Base-by-base conservation (phyloP, 2,329 filamentous ascomycete genomes). In the Hirsutella rhossiliensis region DNA sequence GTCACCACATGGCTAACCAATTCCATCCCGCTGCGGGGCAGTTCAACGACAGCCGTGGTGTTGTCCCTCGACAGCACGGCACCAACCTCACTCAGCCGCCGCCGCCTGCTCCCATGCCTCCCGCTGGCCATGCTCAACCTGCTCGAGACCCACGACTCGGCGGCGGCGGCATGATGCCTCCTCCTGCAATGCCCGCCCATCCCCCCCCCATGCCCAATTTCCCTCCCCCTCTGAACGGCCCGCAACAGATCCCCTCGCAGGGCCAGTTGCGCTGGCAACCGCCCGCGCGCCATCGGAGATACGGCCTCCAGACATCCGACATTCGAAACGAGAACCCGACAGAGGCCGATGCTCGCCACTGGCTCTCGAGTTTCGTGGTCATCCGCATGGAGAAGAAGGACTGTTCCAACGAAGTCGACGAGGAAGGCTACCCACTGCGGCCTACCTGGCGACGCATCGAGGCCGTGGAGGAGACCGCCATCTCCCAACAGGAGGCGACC, bases 371-470 rank as follows among this genome's bases (percentile, higher is more conserved):
- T 1, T 70, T 65, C 47, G 41, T 56, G 28, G 59, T 68, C 15
- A 56, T 65, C 40, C 67, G 64, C 1, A 63, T 73, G 41, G 63
- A 71, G 46, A 71, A 65, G 54, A 48, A 57, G 18, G 41, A 51
- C 11, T 55, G 54, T 36, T 50, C 54, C 12, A 53, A 59, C n/a
- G 54, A 54, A 15, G 54, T 63, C 36, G 64, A 67, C 46, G 54
- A 62, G 7, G 55, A 66, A 9, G 66, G 67, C 3, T 53, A 54
- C 12, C 53, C 50, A 3, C 37, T 54, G 28, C 52, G 48, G 38
- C 55, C 63, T 3, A 64, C 58, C 9, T 75, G 72, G 72, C 61
- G 65, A 3, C 59, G 55, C 17, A 64, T 62, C 9, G 48, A 54
- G 3, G 54, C 55, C 11, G 56, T 51, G 3, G 56, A 59, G 28